Conservation (phyloP, 225 moss, liverwort and hornwort species). For the Climacium dendroides region DNA sequence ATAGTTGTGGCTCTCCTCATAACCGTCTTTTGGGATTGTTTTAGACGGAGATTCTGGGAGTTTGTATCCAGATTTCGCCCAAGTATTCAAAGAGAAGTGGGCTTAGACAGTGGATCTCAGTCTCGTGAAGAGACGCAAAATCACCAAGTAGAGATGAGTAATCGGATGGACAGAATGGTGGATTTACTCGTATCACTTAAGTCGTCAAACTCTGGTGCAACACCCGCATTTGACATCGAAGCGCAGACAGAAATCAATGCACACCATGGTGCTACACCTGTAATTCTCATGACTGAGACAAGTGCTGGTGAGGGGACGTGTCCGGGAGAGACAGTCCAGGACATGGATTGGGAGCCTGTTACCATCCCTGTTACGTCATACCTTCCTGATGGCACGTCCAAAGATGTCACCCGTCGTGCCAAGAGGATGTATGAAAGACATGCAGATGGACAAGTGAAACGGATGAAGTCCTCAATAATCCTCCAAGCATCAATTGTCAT, state of each 20-base stretch:
- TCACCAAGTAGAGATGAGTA: accelerated
- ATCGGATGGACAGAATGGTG: background rate
- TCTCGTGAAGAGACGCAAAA: background rate
- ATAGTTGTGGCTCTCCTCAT: background rate
- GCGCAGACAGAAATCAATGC: too few relatives aligned
- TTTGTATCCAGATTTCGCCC: background rate
- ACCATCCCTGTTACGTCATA: background rate
- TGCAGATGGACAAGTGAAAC: background rate
- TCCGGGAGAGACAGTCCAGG: background rate
- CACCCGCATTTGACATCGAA: background rate
- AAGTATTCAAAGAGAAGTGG: background rate
- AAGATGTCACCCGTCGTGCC: background rate
- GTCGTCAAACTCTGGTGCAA: background rate
- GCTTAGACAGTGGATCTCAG: background rate
- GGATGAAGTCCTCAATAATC: background rate
- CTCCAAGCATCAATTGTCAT: background rate
- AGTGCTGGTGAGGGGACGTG: too few relatives aligned
- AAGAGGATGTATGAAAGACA: background rate
- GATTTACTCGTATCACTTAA: accelerated
- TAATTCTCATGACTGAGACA: too few relatives aligned
- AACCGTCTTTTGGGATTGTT: background rate
- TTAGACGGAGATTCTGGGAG: background rate
- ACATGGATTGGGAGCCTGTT: background rate
- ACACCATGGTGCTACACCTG: too few relatives aligned
- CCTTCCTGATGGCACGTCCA: background rate